These are phyloP conservation scores for Myriosclerotinia scirpicola DNA, from an alignment of 2,329 filamentous ascomycete species.

Conservation along the genomic window DNA sequence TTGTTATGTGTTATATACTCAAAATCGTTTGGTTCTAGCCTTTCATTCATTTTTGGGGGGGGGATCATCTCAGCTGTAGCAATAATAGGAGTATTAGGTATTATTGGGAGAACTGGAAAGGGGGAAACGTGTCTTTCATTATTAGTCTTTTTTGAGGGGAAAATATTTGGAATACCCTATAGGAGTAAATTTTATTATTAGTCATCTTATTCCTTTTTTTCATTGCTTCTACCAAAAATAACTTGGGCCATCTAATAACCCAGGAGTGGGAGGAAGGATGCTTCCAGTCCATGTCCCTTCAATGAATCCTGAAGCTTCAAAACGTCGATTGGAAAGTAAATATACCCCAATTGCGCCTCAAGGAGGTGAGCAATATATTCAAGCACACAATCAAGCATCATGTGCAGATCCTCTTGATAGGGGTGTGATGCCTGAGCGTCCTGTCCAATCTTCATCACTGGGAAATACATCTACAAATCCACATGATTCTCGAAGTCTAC, in stretches of 20 bases:
- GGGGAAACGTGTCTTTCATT: conserved; percentile 10
- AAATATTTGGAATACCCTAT: not conserved
- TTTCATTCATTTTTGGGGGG: not conserved
- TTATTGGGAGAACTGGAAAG: not conserved
- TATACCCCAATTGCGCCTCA: conserved; percentile 29
- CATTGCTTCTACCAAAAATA: not conserved
- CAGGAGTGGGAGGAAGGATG: conserved; percentile 25
- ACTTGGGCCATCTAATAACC: not conserved
- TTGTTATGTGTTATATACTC: not conserved
- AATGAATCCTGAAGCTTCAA: conserved; percentile 30
- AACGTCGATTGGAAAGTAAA: conserved; percentile 30
- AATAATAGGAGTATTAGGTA: not conserved
- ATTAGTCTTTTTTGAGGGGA: not conserved
- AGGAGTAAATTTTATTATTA: conserved; percentile 15
- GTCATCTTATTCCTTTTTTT: not conserved
- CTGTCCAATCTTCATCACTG: conserved; percentile 20
- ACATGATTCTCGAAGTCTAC: conserved; percentile 48
- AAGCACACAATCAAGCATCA: conserved; percentile 24
- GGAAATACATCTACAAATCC: not conserved
- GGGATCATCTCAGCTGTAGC: not conserved
- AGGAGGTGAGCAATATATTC: conserved; percentile 21
- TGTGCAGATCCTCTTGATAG: conserved; percentile 25
- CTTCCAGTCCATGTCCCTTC: conserved; percentile 24
- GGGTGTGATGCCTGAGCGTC: conserved; percentile 23
- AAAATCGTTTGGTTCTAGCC: not conserved